Conservation (phyloP, 441 rosid genomes). For the Manihot esculenta region DNA sequence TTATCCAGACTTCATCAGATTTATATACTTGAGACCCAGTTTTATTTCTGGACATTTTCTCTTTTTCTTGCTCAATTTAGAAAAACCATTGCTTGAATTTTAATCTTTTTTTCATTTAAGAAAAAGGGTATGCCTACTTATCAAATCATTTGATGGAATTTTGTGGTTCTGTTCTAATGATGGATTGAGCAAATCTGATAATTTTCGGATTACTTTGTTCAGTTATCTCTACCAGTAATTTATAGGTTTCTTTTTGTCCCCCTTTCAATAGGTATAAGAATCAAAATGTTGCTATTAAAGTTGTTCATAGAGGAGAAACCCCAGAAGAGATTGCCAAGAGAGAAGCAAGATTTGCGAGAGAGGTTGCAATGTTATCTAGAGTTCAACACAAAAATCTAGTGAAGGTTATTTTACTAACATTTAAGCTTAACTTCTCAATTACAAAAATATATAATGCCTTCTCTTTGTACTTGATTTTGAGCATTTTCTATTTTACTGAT, state of each 20-base stretch:
- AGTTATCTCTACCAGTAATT: slow-evolving; percentile 16
- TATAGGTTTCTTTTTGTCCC: neutral
- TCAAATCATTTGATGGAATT: slow-evolving; percentile 5
- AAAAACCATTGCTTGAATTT: neutral
- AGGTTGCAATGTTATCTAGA: slow-evolving; percentile 85
- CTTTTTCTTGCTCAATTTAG: slow-evolving; percentile 8
- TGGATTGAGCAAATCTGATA: slow-evolving; percentile 8
- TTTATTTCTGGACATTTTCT: neutral
- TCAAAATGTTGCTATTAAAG: slow-evolving; percentile 85
- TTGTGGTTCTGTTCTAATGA: slow-evolving; percentile 2
- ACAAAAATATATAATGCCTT: slow-evolving; percentile 3
- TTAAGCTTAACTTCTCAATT: neutral
- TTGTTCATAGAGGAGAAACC: slow-evolving; percentile 70
- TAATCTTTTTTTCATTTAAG: neutral
- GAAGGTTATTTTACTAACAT: slow-evolving; percentile 52
- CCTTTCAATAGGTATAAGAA: slow-evolving; percentile 56
- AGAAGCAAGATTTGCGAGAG: slow-evolving; percentile 79
- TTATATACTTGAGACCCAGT: slow-evolving; percentile 5
- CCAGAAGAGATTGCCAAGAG: slow-evolving; percentile 83
- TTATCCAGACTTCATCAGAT: slow-evolving; percentile 3
- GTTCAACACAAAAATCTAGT: slow-evolving; percentile 92
- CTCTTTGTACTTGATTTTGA: neutral
- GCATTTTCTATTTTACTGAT: neutral
- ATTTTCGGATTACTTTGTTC: neutral
- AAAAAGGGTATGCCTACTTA: neutral